Percentiles rank a stretch among this genome's conserved stretches.
These are phyloP conservation scores for Thalassia testudinum DNA, from an alignment of 116 monocot genomes.

Conservation along the genomic window DNA sequence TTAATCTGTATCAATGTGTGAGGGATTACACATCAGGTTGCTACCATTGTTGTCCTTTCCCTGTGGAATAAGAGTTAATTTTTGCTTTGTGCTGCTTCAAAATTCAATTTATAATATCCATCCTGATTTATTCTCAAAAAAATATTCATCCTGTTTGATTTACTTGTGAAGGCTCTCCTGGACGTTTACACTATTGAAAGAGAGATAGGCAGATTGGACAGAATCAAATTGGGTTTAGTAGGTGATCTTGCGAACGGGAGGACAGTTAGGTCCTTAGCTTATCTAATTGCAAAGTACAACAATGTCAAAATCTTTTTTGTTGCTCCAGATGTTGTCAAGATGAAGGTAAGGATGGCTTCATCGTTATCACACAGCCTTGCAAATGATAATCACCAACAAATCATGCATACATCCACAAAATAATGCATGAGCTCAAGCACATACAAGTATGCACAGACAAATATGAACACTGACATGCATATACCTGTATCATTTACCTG, in stretches of 20 bases:
- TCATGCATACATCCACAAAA: no score
- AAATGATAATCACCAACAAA: not conserved
- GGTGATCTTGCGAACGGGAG: conserved; percentile 97
- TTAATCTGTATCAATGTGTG: no score
- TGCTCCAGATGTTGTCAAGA: conserved; percentile 91
- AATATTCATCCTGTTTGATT: not conserved
- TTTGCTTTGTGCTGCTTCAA: no score
- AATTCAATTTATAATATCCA: no score
- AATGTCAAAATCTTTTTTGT: conserved; percentile 83
- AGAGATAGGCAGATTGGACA: conserved; percentile 87
- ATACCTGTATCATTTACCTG: not conserved
- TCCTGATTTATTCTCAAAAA: no score
- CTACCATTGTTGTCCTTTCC: no score
- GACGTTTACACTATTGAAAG: conserved; percentile 95
- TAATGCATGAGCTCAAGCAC: no score
- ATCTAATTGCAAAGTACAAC: conserved; percentile 73
- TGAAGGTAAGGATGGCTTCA: conserved; percentile 49
- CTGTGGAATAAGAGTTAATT: no score
- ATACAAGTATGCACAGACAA: no score
- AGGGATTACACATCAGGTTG: no score
- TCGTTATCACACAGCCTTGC: no score
- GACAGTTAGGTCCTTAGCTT: conserved; percentile 90
- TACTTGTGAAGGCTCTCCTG: conserved; percentile 54
- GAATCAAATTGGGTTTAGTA: conserved; percentile 74
- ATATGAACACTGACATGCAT: no score